These are phyloP conservation scores for Helotiales sp. DNA, from an alignment of 2,329 filamentous ascomycete species.

Conservation along the genomic window DNA sequence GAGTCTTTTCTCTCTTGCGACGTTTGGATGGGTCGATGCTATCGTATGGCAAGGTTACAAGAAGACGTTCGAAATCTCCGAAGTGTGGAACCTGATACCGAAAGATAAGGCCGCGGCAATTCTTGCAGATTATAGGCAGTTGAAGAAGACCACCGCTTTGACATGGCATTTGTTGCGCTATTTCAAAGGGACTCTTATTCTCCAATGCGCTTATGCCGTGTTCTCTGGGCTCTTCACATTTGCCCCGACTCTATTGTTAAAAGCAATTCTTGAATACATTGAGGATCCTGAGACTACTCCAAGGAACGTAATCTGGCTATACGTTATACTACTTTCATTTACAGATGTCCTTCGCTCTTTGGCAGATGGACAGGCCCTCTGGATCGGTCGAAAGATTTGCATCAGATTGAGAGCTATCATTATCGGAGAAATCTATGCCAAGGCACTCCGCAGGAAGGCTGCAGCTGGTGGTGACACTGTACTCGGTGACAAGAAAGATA, in stretches of 20 bases:
- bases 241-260: conserved; percentile 85
- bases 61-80: conserved; percentile 75
- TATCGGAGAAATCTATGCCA: conserved; percentile 95
- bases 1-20: conserved; percentile 83
- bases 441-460: conserved; percentile 88
- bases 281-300: conserved; percentile 76
- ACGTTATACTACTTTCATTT: conserved; percentile 85
- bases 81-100: conserved; percentile 89
- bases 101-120: conserved; percentile 85
- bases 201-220: conserved; percentile 79
- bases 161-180: conserved; percentile 80
- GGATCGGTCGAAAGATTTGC: conserved; percentile 92
- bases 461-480: conserved; percentile 74
- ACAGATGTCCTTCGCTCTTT: conserved; percentile 81
- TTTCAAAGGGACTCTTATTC: conserved; percentile 74
- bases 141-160: conserved; percentile 78
- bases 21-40: conserved; percentile 87
- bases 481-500: conserved; percentile 56
- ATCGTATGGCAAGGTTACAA: conserved; percentile 89
- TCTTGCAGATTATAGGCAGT: conserved; percentile 77
- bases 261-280: conserved; percentile 91
- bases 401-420: conserved; percentile 92
- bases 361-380: conserved; percentile 82
- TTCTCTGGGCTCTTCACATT: conserved; percentile 84
- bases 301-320: conserved; percentile 89